Percentiles rank a stretch among this genome's conserved stretches.
Evolutionary conservation across 305 asterid species (phyloP).

Genomic region (Andrographis paniculata): DNA sequence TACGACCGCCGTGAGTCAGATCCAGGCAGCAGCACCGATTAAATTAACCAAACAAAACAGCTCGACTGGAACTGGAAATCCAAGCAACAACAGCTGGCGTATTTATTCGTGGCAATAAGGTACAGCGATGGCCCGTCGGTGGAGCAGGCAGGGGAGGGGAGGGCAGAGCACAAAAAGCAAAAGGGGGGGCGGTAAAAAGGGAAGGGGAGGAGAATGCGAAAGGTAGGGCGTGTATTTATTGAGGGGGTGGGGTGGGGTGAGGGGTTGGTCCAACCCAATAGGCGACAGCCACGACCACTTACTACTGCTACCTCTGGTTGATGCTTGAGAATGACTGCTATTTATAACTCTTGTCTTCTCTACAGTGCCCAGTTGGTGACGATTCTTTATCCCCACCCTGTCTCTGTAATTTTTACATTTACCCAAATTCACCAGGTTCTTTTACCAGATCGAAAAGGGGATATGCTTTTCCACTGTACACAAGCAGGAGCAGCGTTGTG

Average conservation of each 20-base stretch:
- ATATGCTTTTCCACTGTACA: conserved; percentile 16
- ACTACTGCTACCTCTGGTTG: conserved; percentile 18
- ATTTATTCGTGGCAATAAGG: conserved; percentile 4
- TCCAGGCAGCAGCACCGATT: conserved; percentile 16
- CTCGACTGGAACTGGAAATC: conserved; percentile 9
- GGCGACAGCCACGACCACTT: conserved; percentile 8
- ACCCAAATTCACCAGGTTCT: too few relatives aligned
- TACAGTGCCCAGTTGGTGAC: conserved; percentile 8
- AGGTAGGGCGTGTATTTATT: conserved; percentile 28
- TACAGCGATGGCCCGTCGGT: conserved; percentile 25
- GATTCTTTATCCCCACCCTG: conserved; percentile 1
- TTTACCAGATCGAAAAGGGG: conserved; percentile 14
- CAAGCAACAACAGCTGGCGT: conserved; percentile 21
- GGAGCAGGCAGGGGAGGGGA: conserved; percentile 5
- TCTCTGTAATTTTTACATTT: background rate
- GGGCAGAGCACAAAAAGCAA: conserved; percentile 3
- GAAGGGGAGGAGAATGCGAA: conserved; percentile 13
- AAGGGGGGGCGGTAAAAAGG: conserved; percentile 5
- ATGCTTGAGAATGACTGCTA: conserved; percentile 14
- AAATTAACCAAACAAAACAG: too few relatives aligned
- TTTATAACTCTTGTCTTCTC: conserved; percentile 14
- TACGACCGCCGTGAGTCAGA: conserved; percentile 27
- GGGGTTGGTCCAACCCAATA: conserved; percentile 6
- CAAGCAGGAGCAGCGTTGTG: background rate
- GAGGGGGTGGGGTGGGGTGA: conserved; percentile 15